Conservation (phyloP, 2,329 filamentous ascomycete genomes). For the Penicillium sp. region DNA sequence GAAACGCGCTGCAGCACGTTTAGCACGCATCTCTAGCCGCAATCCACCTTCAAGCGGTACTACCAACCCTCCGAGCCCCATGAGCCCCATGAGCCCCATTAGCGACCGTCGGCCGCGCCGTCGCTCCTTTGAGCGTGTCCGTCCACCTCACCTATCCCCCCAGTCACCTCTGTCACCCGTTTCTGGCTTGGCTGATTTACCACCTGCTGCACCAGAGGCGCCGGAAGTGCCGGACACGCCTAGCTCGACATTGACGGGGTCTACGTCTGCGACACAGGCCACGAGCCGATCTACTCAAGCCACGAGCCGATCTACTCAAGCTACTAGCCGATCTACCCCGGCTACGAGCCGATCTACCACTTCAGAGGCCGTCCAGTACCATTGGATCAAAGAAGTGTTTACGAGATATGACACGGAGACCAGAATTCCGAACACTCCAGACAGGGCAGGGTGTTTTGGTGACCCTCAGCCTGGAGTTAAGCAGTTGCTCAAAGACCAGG, state of each 20-base stretch:
- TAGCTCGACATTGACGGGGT: slow-evolving; percentile 12
- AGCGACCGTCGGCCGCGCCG: slow-evolving; percentile 27
- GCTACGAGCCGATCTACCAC: slow-evolving; percentile 29
- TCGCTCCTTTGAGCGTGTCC: slow-evolving; percentile 35
- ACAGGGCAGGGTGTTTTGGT: slow-evolving; percentile 32
- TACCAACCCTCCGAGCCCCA: slow-evolving; percentile 26
- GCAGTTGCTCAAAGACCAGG: slow-evolving; percentile 28
- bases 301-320: slow-evolving; percentile 29
- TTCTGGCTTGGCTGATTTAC: slow-evolving; percentile 29
- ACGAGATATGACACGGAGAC: slow-evolving; percentile 26
- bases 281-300: slow-evolving; percentile 29
- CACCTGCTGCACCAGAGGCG: slow-evolving; percentile 29
- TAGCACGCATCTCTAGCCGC: slow-evolving; percentile 25
- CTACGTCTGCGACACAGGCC: slow-evolving; percentile 18
- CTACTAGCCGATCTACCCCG: slow-evolving; percentile 27
- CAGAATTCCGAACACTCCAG: slow-evolving; percentile 27
- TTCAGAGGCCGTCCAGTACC: slow-evolving; percentile 28
- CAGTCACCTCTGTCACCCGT: slow-evolving; percentile 28
- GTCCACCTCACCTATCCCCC: slow-evolving; percentile 25
- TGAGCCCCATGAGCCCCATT: slow-evolving; percentile 27
- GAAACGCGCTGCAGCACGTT: slow-evolving; percentile 23
- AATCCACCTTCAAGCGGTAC: slow-evolving; percentile 24
- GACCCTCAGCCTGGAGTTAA: slow-evolving; percentile 26
- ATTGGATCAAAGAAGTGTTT: slow-evolving; percentile 44
- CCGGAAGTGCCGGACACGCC: slow-evolving; percentile 30